Base-by-base conservation (phyloP, 2,329 filamentous ascomycete species). In the Neophaeococcomyces mojaviensis region DNA sequence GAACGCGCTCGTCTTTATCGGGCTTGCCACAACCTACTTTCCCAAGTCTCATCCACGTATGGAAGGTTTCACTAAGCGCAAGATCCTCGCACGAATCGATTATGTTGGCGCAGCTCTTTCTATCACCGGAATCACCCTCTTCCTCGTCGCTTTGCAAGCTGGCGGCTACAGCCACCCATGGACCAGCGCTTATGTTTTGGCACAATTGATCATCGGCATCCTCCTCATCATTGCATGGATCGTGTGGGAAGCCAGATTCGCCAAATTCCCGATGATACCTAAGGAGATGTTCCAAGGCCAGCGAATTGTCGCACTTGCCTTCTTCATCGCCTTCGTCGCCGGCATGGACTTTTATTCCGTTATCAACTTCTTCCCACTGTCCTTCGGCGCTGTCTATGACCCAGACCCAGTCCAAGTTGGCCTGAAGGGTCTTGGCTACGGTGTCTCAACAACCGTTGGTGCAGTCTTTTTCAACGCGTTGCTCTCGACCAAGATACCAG, bases 331-430 rank as follows among this genome's bases (percentile, higher is more conserved):
- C 9, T 53, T 53, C 31, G 41, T 53, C 22, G 46, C 42, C 12
- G 50, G 51, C 35, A 51, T 51, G 46, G 52, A 55, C 32, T 55
- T 53, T 46, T 55, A 51, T 26, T 44, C 47, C 9, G 37, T 55
- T 32, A 41, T 55, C 15, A 51, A 51, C 38, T 53, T 53, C 47
- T 52, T 52, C 39, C 53, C 53, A 2, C 20, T 52, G 4, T 30
- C 35, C n/a, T 51, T 48, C 38, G 38, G 31, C 20, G 37, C 38
- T 13, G 42, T 54, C 12, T 54, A 40, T 30, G 37, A 40, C 18
- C 44, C 47, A 9, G 48, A 54, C 33, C 52, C 52, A 22, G 48
- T 54, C 15, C 43, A 52, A 33, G 42, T 52, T n/a, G 52, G 52
- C 19, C 32, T 54, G 2, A 47, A 49, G 15, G 50, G 50, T 33